Base-by-base conservation (phyloP, 2,329 filamentous ascomycete genomes). In the Elsinoe necatrix region DNA sequence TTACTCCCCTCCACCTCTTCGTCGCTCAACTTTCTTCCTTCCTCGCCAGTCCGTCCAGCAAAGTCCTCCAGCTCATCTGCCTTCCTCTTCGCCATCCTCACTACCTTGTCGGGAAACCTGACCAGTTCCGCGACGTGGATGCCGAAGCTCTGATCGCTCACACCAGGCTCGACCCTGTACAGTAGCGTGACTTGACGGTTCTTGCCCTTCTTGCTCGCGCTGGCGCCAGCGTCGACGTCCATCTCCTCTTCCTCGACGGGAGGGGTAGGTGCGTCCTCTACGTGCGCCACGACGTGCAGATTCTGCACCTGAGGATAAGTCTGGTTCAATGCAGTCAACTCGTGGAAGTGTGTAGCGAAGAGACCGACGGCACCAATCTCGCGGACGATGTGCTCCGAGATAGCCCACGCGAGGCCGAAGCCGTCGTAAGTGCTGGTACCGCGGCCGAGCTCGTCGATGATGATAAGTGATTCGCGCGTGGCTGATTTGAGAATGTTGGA, bases 71-170 rank as follows among this genome's bases (percentile, higher is more conserved):
- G 79, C 77, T 98, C 95, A 70, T 97, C 93, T 0, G 93, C 93
- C 75, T 98, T 98, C 64, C 93, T 83, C 74, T 95, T 95, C n/a
- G 93, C 93, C 95, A 98, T 98, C 61, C 90, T 89, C 59, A 98
- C 87, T 14, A 98, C 95, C 74, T 98, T 98, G 64, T 89, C 85
- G 0, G 93, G 93, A 74, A 98, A 98, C 43, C 91, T 84, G 18
- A 98, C 93, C 4, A 98, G 80, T 74, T 98, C 93, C 0, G 93
- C 93, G 12, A 98, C 95, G 72, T 98, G 93, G 64, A 98, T 98
- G 64, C 93, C 93, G 70, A 98, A 98, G 58, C 87, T 93, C 74
- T 98, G 93, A 71, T 98, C 93, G 68, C 90, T 96, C 64, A 98
- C 86, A 50, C 93, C 93, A 0, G 89, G 88, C 67, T 95, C 89